These are phyloP conservation scores for Globisporangium paroecandrum DNA, from an alignment of 352 stramenopile genomes.

Conservation along the genomic window DNA sequence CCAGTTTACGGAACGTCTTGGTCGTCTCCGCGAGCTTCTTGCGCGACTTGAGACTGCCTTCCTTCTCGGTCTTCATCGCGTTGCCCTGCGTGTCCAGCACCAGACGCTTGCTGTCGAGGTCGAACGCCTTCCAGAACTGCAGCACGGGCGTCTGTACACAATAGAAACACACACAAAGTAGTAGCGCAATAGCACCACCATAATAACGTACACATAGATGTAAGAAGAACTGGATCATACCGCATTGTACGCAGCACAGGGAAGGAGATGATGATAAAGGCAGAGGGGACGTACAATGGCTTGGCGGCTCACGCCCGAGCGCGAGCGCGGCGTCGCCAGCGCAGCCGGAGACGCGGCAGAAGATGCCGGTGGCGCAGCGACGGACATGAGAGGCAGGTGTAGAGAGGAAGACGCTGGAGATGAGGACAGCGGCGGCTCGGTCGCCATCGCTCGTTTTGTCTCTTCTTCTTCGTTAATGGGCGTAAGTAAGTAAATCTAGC, in stretches of 20 bases:
- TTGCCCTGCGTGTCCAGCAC: constrained; percentile 70
- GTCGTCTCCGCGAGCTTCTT: constrained; percentile 86
- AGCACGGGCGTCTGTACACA: constrained; percentile 46
- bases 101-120: constrained; percentile 85
- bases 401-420: not conserved
- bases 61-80: constrained; percentile 84
- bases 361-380: not conserved
- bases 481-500: too few species aligned
- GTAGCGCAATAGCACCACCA: too few species aligned
- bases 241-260: not conserved
- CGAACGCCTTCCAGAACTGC: constrained; percentile 85
- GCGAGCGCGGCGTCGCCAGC: constrained; percentile 12
- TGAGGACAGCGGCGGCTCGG: not conserved
- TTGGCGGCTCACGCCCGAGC: constrained; percentile 22
- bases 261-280: not conserved
- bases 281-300: constrained; percentile 27
- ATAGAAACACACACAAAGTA: not conserved
- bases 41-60: constrained; percentile 67
- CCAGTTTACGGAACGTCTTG: constrained; percentile 76
- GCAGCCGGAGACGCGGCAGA: not conserved
- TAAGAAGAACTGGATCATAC: not conserved
- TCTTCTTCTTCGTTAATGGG: not conserved
- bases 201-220: not conserved
- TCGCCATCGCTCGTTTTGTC: not conserved
- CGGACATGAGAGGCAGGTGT: not conserved